Evolutionary conservation across 2,329 filamentous ascomycete species (phyloP), one percentile per base, ranked within the genome.

Genomic region (Arthrobotrys pseudoclavata): DNA sequence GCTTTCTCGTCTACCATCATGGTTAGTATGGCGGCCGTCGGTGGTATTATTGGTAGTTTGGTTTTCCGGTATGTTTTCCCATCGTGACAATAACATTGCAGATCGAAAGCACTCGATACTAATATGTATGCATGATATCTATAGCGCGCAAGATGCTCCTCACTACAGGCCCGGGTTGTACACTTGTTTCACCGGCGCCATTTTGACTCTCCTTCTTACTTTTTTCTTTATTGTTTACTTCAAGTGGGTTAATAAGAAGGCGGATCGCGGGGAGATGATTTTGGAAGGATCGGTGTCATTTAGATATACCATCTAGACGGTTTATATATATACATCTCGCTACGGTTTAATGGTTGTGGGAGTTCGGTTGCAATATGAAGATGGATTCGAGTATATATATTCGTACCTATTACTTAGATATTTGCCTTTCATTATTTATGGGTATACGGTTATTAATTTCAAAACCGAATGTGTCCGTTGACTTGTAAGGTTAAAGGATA

Each of bases 1-100:
- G 92, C 92, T 0, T 90, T 96, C 80, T 91, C 89, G 82, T 91
- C 89, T 71, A 91, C 92, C 1, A 91, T 90, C 0, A 87, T 95
- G 2, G 91, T 96, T 3, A 91, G 90, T 0, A 89, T 92, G 61
- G 92, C 92, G 4, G 92, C 91, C 1, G 85, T 96, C 22, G 93
- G 93, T 37, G 92, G 93, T 26, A 96, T 96, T 78, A 88, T 89
- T 0, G 92, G 92, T 20, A 89, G 88, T 80, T 85, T 93, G 70
- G 90, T 95, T 7, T 96, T 95, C 84, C 87, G 90, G 80, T 81
- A 84, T 24, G 62, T 64, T 40, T 20, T 26, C 34, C 37, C 13
- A 3, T 9, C 6, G 7, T 34, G 7, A 4, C 7, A 9, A 34
- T 34, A 4, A 9, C 7, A 34, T 34, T 4, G 7, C 3, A 13